Conservation (phyloP, 2,329 filamentous ascomycete species). For the Arthrobotrys entomopaga region DNA sequence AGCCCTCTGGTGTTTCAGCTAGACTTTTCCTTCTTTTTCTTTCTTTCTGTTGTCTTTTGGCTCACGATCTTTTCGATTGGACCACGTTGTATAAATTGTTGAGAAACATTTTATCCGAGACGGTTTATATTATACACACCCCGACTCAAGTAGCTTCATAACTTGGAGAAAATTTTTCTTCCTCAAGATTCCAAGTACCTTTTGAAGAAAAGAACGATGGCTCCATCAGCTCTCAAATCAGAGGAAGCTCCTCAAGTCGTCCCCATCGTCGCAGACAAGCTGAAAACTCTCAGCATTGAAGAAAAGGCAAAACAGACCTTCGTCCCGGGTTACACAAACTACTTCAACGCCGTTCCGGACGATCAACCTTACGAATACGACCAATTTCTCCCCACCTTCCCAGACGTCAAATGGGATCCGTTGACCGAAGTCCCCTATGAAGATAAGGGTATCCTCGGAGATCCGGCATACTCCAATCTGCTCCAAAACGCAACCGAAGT, state of each 20-base stretch:
- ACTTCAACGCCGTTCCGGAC: conserved; percentile 33
- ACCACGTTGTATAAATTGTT: too few species aligned
- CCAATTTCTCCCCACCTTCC: conserved; percentile 67
- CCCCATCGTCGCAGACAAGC: conserved; percentile 23
- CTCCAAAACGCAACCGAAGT: conserved; percentile 67
- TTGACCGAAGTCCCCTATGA: conserved; percentile 66
- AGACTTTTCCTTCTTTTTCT: conserved; percentile 39
- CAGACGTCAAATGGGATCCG: conserved; percentile 67
- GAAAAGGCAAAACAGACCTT: conserved; percentile 50
- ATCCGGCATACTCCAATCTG: conserved; percentile 68
- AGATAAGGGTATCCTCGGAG: conserved; percentile 69
- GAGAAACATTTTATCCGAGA: too few species aligned
- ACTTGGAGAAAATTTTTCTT: too few species aligned
- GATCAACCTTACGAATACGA: conserved; percentile 66
- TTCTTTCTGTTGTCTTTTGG: conserved; percentile 29
- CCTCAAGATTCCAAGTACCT: too few species aligned
- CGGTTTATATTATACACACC: too few species aligned
- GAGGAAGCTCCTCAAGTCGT: conserved; percentile 22
- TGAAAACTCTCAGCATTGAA: conserved; percentile 31
- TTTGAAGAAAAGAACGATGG: conserved; percentile 23
- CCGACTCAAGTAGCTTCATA: too few species aligned
- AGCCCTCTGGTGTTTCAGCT: conserved; percentile 24
- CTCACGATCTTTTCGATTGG: conserved; percentile 13
- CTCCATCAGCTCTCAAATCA: conserved; percentile 37
- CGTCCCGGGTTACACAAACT: conserved; percentile 47